Evolutionary conservation across 495 filamentous ascomycete genomes (phyloP), one percentile per base, ranked within the genome.

Genomic region (Aspergillus kassunensis): DNA sequence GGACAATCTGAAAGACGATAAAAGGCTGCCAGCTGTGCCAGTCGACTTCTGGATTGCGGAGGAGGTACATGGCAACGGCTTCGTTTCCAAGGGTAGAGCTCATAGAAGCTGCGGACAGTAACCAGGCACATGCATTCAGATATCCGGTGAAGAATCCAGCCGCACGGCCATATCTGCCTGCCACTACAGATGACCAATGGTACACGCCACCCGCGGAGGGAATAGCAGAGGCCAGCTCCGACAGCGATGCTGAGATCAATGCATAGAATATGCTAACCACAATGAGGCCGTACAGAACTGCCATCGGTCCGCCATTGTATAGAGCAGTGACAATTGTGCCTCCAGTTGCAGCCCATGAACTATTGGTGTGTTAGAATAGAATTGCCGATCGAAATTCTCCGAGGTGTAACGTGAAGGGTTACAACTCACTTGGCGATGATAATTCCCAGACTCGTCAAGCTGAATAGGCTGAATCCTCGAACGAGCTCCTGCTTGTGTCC

Each of bases 141-240:
- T 80, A 88, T 8, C 89, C 90, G 0, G 88, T 83, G 56, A 89
- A 91, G 67, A 83, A 95, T 19, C 89, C 88, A 35, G 80, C 69
- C 0, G 79, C 61, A 9, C 87, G 79, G 20, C 89, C 89, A 65
- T 83, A 85, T 35, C 70, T 78, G 1, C 87, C 86, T 4, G 80
- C 82, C 0, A 88, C 87, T 10, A 91, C 78, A 0, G 84, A 83
- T 1, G 88, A 87, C 88, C 88, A 93, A 65, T 92, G 88, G 57
- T 92, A 92, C 1, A 95, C 70, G 29, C 89, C 87, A 6, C 83
- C 87, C 1, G 84, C 80, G 0, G 87, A 89, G 3, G 89, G 89
- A 55, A 93, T 87, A 0, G 86, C 78, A 1, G 88, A 91, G 10
- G 89, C 85, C 33, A 92, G 75, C 70, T 61, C 55, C 2, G 59